phyloP scores from a whole-genome alignment of 495 filamentous ascomycete species.

The Diplogelasinospora grovesii region DNA sequence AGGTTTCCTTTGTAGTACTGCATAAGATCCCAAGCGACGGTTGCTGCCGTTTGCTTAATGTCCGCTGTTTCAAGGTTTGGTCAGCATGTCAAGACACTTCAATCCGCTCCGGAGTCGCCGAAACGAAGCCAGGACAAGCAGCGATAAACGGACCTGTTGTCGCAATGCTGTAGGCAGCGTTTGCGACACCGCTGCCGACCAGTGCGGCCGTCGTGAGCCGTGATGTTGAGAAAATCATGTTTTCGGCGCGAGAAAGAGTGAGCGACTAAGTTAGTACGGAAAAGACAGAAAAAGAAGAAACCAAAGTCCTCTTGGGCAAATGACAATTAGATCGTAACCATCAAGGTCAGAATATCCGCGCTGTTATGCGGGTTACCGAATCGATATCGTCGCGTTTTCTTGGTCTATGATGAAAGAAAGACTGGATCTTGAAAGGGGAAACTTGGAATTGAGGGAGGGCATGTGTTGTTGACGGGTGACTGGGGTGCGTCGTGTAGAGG shows the following conservation, averaged over 20 bases:
- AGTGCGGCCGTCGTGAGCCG: slow-evolving; percentile 15
- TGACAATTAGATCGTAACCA: slow-evolving; percentile 9
- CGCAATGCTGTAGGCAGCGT: slow-evolving; percentile 23
- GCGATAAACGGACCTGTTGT: slow-evolving; percentile 12
- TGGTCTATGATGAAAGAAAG: background rate
- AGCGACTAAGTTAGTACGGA: slow-evolving; percentile 10
- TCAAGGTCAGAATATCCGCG: slow-evolving; percentile 5
- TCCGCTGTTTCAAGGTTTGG: slow-evolving; percentile 15
- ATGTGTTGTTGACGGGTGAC: too few relatives aligned
- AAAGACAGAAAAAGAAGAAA: slow-evolving; percentile 1
- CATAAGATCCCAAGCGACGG: slow-evolving; percentile 54
- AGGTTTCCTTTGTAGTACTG: slow-evolving; percentile 58
- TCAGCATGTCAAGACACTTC: background rate
- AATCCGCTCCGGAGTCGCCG: too few relatives aligned
- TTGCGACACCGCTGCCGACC: slow-evolving; percentile 8
- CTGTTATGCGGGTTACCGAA: slow-evolving; percentile 5
- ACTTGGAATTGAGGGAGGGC: too few relatives aligned
- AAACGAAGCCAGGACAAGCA: too few relatives aligned
- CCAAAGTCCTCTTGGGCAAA: slow-evolving; percentile 8
- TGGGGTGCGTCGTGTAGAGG: too few relatives aligned
- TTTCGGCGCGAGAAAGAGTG: slow-evolving; percentile 6
- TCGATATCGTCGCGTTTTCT: slow-evolving; percentile 1
- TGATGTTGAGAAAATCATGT: slow-evolving; percentile 17
- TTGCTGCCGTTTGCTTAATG: slow-evolving; percentile 21
- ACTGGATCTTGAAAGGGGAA: background rate